Percentiles rank a stretch among this genome's conserved stretches.
phyloP scores from a whole-genome alignment of 768 basidiomycete species.

The Rhodotorula toruloides region DNA sequence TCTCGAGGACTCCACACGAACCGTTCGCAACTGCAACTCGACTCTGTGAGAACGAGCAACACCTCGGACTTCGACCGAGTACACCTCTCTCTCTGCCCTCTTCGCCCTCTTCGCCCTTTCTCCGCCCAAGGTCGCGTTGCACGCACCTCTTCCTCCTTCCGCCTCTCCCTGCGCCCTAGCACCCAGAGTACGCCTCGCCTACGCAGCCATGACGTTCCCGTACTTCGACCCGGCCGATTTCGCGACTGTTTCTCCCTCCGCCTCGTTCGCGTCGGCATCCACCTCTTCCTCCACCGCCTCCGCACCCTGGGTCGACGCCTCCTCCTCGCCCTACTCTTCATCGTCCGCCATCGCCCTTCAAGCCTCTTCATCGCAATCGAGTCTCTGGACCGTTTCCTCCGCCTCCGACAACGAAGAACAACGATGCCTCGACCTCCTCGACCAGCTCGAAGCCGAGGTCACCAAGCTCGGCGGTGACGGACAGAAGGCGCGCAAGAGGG shows the following conservation, averaged over 20 bases:
- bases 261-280: background rate
- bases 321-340: background rate
- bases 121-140: too few relatives aligned
- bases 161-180: background rate
- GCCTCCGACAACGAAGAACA: constrained; percentile 7
- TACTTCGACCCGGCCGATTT: constrained; percentile 6
- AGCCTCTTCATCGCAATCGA: constrained; percentile 4
- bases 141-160: background rate
- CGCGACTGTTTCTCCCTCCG: too few relatives aligned
- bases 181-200: background rate
- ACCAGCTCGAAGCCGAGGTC: constrained; percentile 20
- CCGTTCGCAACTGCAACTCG: too few relatives aligned
- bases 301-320: background rate
- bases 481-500: background rate
- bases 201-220: too few relatives aligned
- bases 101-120: too few relatives aligned
- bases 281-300: background rate
- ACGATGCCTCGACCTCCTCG: constrained; percentile 18
- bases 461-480: background rate
- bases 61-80: too few relatives aligned
- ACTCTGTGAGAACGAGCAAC: too few relatives aligned
- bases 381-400: constrained; percentile 11
- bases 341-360: background rate
- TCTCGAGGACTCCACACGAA: too few relatives aligned
- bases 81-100: too few relatives aligned